Conservation (phyloP, 306 rosid species). For the Malus fusca region DNA sequence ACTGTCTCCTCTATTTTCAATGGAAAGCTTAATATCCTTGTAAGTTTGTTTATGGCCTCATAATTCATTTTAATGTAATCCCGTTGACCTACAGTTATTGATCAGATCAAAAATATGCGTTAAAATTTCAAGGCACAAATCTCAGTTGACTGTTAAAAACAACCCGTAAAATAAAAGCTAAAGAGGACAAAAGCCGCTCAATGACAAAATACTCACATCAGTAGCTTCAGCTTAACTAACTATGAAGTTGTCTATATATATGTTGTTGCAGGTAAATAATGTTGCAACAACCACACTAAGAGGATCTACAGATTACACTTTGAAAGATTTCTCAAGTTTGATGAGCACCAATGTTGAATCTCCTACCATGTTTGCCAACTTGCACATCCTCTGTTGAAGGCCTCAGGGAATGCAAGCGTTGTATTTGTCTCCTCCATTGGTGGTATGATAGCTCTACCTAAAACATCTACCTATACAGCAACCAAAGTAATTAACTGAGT, state of each 20-base stretch:
- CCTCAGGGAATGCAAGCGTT: conserved; percentile 33
- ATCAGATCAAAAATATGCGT: too few relatives aligned
- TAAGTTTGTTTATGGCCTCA: background rate
- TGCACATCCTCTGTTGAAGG: conserved; percentile 31
- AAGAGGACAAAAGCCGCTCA: too few relatives aligned
- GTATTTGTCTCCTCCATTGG: conserved; percentile 36
- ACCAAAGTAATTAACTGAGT: conserved; percentile 31
- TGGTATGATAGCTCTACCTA: conserved; percentile 23
- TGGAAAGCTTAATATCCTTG: conserved; percentile 36
- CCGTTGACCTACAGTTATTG: too few relatives aligned
- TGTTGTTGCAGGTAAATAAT: conserved; percentile 21
- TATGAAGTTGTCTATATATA: too few relatives aligned
- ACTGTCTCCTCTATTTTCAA: conserved; percentile 27
- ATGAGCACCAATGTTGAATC: conserved; percentile 37
- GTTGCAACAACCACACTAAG: background rate
- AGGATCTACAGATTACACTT: background rate
- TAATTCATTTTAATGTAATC: too few relatives aligned
- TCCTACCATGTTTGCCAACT: conserved; percentile 31
- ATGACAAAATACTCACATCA: too few relatives aligned
- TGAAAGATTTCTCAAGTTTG: conserved; percentile 13
- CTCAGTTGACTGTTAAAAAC: too few relatives aligned
- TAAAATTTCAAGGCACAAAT: too few relatives aligned
- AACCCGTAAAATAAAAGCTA: too few relatives aligned
- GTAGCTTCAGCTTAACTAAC: background rate
- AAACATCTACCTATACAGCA: conserved; percentile 24